Evolutionary conservation across 2,329 filamentous ascomycete genomes (phyloP).

Genomic region (Beauveria sp.): DNA sequence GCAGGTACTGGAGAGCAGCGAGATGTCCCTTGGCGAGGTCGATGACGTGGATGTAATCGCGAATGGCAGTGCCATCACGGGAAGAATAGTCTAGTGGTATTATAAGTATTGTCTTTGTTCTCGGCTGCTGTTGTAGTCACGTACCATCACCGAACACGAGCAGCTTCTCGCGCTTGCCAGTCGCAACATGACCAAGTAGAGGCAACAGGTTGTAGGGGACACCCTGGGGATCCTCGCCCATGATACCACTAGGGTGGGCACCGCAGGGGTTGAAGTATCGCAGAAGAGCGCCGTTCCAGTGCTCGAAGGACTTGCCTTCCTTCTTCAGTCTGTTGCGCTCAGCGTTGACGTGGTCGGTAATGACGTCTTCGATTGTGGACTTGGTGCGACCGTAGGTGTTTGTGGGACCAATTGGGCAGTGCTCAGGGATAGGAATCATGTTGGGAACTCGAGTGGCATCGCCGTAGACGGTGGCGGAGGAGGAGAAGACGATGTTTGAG

Average conservation of each 20-base stretch:
- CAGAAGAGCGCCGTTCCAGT: slow-evolving; percentile 89
- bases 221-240: slow-evolving; percentile 96
- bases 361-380: slow-evolving; percentile 82
- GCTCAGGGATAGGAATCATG: slow-evolving; percentile 98
- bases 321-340: slow-evolving; percentile 79
- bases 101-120: slow-evolving; percentile 6
- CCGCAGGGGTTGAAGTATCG: slow-evolving; percentile 98
- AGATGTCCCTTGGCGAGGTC: slow-evolving; percentile 83
- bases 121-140: slow-evolving; percentile 20
- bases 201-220: slow-evolving; percentile 94
- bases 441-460: slow-evolving; percentile 91
- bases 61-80: slow-evolving; percentile 85
- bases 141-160: slow-evolving; percentile 88
- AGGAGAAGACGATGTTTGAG: slow-evolving; percentile 96
- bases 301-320: slow-evolving; percentile 65
- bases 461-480: slow-evolving; percentile 94
- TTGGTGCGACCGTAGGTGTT: slow-evolving; percentile 98
- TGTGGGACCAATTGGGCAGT: slow-evolving; percentile 91
- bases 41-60: slow-evolving; percentile 96
- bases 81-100: slow-evolving; percentile 68
- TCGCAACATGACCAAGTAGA: slow-evolving; percentile 89
- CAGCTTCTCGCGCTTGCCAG: slow-evolving; percentile 88
- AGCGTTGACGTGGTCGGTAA: slow-evolving; percentile 82
- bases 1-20: slow-evolving; percentile 83
- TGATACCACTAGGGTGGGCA: slow-evolving; percentile 87